Evolutionary conservation across 129 eudicot species (phyloP).

Genomic region (Helichrysum umbraculigerum): DNA sequence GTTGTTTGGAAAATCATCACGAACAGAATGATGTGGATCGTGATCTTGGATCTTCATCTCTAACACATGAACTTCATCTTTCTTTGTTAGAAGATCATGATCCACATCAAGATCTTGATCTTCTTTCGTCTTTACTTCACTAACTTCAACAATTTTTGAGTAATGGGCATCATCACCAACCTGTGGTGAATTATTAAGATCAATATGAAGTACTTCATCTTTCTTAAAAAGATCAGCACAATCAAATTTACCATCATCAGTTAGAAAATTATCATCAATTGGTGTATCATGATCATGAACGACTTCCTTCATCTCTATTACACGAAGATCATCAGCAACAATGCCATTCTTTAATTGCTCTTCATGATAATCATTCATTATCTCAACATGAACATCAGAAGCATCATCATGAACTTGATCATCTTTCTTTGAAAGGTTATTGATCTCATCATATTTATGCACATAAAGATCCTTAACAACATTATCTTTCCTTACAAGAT

Average conservation of each 20-base stretch:
- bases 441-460: not conserved
- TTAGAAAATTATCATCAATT: not conserved
- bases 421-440: not conserved
- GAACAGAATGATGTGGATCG: too few species aligned
- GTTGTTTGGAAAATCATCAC: too few species aligned
- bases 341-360: not conserved
- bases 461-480: slow-evolving; percentile 2
- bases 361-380: not conserved
- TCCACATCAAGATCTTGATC: slow-evolving; percentile 6
- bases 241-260: not conserved
- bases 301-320: slow-evolving; percentile 1
- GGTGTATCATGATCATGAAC: not conserved
- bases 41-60: too few species aligned
- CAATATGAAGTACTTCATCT: slow-evolving; percentile 7
- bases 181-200: slow-evolving; percentile 2
- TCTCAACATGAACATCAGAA: not conserved
- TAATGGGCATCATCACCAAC: too few species aligned
- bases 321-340: not conserved
- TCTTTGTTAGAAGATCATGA: too few species aligned
- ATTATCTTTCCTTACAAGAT: not conserved
- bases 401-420: not conserved
- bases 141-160: not conserved
- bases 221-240: not conserved
- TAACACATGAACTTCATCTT: too few species aligned
- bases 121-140: not conserved